Evolutionary conservation across 2,329 filamentous ascomycete genomes (phyloP), one percentile per base, ranked within the genome.

Genomic region (Penicillium sp.): DNA sequence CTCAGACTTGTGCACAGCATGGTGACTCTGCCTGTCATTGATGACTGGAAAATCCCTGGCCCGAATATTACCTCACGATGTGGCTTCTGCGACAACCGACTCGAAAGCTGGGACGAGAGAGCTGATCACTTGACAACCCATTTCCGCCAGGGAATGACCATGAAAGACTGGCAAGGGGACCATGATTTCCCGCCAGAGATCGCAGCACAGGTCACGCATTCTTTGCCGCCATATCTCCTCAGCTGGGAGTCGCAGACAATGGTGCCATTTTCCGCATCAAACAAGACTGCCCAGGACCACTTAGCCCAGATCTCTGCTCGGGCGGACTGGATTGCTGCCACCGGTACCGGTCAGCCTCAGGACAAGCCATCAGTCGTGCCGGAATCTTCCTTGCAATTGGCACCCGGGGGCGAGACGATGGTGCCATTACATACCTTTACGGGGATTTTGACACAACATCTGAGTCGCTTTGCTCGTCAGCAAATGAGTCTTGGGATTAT

Each of bases 131-230:
- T 84, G 13, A 78, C 82, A 0, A 78, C 78, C 39, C 81, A 84
- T 60, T 85, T 83, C 71, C 79, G 80, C 37, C 77, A 78, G 31
- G 81, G 82, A 3, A 73, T 75, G 13, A 75, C 75, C 22, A 84
- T 85, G 81, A 75, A 74, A 35, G 72, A 82, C 16, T 84, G 82
- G 81, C 81, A 79, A 57, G 82, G 82, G 4, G 83, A 81, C 60
- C 74, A 81, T 56, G 82, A 80, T 1, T 71, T 84, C 31, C 60
- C 61, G 6, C 60, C 63, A 1, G 47, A 19, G 0, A 59, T 69
- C n/a, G 60, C 61, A 0, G 58, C 56, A 1, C 55, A 66, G 18
- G 58, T 69, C 1, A 63, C 39, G 3, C 58, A 66, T 10, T 52
- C 58, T 14, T 31, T 68, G 10, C 61, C 66, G 2, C 67, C 66